phyloP scores from a whole-genome alignment of 2,329 filamentous ascomycete genomes.

The Cordyceps fumosorosea region DNA sequence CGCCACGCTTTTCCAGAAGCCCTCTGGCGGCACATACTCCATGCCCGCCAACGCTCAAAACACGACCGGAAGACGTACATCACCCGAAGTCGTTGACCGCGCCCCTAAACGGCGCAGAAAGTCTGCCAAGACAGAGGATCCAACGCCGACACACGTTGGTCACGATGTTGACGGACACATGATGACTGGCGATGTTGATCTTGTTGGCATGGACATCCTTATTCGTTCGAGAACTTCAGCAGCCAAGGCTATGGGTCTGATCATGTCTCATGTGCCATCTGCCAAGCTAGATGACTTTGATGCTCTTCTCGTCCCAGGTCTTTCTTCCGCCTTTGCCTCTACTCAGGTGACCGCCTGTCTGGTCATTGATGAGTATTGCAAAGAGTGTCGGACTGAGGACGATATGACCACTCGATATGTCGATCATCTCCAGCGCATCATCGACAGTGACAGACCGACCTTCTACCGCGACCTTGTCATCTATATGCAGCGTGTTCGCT shows the following conservation, averaged over 20 bases:
- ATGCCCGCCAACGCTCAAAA: constrained; percentile 39
- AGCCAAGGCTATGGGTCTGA: constrained; percentile 75
- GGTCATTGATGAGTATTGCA: constrained; percentile 83
- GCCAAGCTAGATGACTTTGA: constrained; percentile 57
- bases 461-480: constrained; percentile 88
- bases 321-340: constrained; percentile 71
- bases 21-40: constrained; percentile 79
- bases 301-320: constrained; percentile 54
- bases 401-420: constrained; percentile 43
- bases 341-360: constrained; percentile 80
- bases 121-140: constrained; percentile 73
- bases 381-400: constrained; percentile 42
- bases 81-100: constrained; percentile 52
- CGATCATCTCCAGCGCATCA: constrained; percentile 62
- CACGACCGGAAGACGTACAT: constrained; percentile 40
- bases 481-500: constrained; percentile 80
- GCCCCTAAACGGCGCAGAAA: constrained; percentile 72
- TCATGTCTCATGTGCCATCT: constrained; percentile 71
- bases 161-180: constrained; percentile 98
- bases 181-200: constrained; percentile 92
- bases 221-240: constrained; percentile 85
- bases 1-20: constrained; percentile 79
- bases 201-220: constrained; percentile 84
- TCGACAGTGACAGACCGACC: constrained; percentile 73
- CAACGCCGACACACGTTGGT: constrained; percentile 54